phyloP scores from a whole-genome alignment of 83 land plant species.

The Picea abies region DNA sequence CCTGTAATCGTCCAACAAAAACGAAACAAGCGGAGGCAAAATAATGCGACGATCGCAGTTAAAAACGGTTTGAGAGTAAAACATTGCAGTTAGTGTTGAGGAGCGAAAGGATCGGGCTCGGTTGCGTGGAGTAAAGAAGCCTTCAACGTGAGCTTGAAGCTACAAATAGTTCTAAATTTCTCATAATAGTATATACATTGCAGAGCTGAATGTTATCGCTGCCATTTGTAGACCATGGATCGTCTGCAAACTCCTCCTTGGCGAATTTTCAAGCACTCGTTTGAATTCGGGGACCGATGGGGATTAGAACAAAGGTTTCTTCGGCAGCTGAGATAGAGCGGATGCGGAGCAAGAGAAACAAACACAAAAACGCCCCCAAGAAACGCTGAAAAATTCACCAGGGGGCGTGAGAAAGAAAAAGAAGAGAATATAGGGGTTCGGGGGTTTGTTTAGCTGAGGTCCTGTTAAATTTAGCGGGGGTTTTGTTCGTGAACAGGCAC shows the following conservation, averaged over 20 bases:
- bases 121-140: constrained; percentile 13
- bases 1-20: too few species aligned
- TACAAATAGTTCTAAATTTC: background rate
- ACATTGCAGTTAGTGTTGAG: background rate
- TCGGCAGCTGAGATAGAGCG: constrained; percentile 12
- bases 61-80: too few species aligned
- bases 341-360: constrained; percentile 13
- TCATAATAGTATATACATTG: background rate
- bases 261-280: background rate
- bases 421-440: background rate
- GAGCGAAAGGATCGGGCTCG: background rate
- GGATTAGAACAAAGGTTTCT: background rate
- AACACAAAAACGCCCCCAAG: background rate
- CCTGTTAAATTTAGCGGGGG: background rate
- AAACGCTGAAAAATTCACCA: too few species aligned
- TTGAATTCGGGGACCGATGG: background rate
- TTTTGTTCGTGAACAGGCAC: constrained; percentile 17
- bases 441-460: background rate
- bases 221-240: background rate
- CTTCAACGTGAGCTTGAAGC: background rate
- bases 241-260: background rate
- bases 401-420: background rate
- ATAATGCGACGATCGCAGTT: too few species aligned
- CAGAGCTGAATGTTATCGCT: background rate
- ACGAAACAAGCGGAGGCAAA: too few species aligned